Conservation (phyloP, 2,329 filamentous ascomycete species). For the Scytalidium lignicola region DNA sequence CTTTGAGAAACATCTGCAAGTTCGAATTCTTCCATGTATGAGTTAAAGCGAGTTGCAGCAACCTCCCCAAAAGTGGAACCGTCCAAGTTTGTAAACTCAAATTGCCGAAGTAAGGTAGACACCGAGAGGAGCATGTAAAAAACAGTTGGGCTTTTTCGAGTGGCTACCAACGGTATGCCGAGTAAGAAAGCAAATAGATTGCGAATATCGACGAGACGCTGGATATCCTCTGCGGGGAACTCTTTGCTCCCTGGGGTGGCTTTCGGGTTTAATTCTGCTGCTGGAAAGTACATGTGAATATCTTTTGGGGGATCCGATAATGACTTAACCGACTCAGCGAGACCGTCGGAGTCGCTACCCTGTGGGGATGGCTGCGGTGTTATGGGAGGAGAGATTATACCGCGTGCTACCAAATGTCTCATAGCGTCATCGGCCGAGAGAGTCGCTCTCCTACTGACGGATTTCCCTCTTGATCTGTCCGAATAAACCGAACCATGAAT, state of each 20-base stretch:
- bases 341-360: constrained; percentile 14
- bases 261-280: constrained; percentile 12
- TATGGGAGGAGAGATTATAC: constrained; percentile 33
- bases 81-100: constrained; percentile 51
- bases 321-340: constrained; percentile 14
- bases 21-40: constrained; percentile 71
- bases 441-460: constrained; percentile 43
- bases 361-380: constrained; percentile 15
- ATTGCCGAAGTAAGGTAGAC: constrained; percentile 48
- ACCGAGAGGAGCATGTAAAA: constrained; percentile 53
- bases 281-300: constrained; percentile 49
- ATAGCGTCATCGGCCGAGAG: constrained; percentile 46
- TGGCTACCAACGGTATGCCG: constrained; percentile 58
- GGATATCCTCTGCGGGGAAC: constrained; percentile 40
- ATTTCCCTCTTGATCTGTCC: constrained; percentile 27
- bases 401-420: constrained; percentile 27
- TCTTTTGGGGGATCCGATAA: constrained; percentile 33
- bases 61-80: constrained; percentile 55
- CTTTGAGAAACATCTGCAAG: constrained; percentile 77
- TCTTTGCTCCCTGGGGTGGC: constrained; percentile 14
- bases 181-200: constrained; percentile 64
- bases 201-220: constrained; percentile 52
- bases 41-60: constrained; percentile 61
- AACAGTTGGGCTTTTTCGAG: constrained; percentile 43
- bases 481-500: constrained; percentile 6